Conservation (phyloP, 331 rosid species). For the Malus hybrid region DNA sequence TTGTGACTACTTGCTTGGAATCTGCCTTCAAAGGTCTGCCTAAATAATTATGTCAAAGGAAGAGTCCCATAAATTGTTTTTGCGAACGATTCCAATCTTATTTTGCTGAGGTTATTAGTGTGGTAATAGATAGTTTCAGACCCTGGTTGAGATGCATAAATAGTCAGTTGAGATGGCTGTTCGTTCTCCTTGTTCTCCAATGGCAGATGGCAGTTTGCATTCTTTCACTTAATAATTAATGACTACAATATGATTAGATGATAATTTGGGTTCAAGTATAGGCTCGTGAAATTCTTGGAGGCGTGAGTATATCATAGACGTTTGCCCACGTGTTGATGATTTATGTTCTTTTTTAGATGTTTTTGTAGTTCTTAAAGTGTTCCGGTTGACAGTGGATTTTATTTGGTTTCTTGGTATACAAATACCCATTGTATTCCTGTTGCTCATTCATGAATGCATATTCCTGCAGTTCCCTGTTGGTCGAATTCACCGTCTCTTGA, state of each 20-base stretch:
- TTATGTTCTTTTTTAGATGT: too few species aligned
- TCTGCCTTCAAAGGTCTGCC: neutral
- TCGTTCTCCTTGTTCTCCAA: neutral
- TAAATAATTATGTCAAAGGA: neutral
- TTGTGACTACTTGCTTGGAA: neutral
- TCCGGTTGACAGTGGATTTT: neutral
- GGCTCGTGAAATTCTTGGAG: neutral
- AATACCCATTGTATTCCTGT: neutral
- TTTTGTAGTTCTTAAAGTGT: neutral
- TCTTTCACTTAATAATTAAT: neutral
- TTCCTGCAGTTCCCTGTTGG: constrained; percentile 22
- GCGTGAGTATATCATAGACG: neutral
- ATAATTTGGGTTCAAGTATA: neutral
- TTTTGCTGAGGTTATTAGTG: neutral
- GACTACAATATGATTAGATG: neutral
- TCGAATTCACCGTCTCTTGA: constrained; percentile 27
- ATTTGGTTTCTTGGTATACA: neutral
- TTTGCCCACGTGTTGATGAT: neutral
- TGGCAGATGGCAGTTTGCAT: neutral
- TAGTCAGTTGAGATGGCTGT: neutral
- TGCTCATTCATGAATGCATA: neutral
- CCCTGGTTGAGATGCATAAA: neutral
- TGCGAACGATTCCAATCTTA: neutral
- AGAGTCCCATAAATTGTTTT: neutral
- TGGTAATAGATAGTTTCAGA: neutral